phyloP scores from a whole-genome alignment of 148 eudicot genomes.

The Chenopodium quinoa region DNA sequence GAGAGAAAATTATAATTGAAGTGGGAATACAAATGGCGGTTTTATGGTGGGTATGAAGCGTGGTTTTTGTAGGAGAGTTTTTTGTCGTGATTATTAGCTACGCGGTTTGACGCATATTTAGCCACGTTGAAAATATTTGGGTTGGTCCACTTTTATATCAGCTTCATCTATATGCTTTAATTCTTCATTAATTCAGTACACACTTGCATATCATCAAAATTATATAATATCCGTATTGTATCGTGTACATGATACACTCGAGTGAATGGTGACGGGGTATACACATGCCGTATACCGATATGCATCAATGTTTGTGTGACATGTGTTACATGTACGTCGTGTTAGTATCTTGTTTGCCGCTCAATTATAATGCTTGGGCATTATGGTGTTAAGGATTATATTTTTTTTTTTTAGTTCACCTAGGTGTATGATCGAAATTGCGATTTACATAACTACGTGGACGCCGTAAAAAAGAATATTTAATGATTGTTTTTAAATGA shows the following conservation, averaged over 20 bases:
- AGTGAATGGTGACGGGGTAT: too few species aligned
- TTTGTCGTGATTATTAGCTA: background rate
- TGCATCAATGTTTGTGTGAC: background rate
- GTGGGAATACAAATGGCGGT: background rate
- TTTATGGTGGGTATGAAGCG: background rate
- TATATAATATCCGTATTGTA: background rate
- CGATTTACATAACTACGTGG: too few species aligned
- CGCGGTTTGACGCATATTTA: slow-evolving; percentile 8
- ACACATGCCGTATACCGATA: background rate
- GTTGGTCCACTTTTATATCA: background rate
- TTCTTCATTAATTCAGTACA: background rate
- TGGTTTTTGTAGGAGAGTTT: background rate
- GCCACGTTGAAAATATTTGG: background rate
- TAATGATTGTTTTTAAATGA: too few species aligned
- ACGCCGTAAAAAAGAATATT: too few species aligned
- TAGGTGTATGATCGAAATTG: too few species aligned
- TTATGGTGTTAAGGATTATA: too few species aligned
- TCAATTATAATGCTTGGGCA: too few species aligned
- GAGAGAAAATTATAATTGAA: background rate
- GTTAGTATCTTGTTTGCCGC: background rate
- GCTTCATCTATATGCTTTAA: background rate
- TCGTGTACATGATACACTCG: background rate
- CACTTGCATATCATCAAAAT: too few species aligned
- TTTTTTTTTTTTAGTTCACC: too few species aligned
- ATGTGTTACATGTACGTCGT: background rate